These are phyloP conservation scores for Hypholoma fasciculare DNA, from an alignment of 768 basidiomycete species.

Conservation along the genomic window DNA sequence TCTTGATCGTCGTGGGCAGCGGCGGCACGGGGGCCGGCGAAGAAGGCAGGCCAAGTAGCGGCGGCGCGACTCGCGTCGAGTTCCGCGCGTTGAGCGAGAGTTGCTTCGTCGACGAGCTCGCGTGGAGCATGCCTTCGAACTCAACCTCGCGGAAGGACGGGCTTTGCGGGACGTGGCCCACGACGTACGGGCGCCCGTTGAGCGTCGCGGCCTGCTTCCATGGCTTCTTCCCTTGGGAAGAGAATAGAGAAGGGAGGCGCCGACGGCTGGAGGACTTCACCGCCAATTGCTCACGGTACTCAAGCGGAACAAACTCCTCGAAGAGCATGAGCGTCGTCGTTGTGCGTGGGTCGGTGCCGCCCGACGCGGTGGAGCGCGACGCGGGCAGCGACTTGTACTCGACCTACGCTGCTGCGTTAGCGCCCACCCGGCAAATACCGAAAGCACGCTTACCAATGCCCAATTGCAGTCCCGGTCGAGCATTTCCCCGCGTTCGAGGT, in stretches of 20 bases:
- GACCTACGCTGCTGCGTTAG: conserved; percentile 46
- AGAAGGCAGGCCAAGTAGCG: conserved; percentile 11
- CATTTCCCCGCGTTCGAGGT: conserved; percentile 69
- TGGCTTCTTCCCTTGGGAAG: conserved; percentile 51
- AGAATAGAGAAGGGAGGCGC: conserved; percentile 72
- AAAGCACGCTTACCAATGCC: conserved; percentile 68
- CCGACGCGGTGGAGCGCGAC: conserved; percentile 34
- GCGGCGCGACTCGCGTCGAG: conserved; percentile 12
- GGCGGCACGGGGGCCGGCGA: conserved; percentile 11
- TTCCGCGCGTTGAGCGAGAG: conserved; percentile 37
- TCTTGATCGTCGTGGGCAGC: conserved; percentile 17
- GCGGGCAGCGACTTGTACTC: conserved; percentile 81
- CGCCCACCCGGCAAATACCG: not conserved
- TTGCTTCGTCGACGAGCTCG: conserved; percentile 46
- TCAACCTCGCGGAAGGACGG: conserved; percentile 66
- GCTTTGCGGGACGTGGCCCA: conserved; percentile 54
- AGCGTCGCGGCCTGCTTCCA: conserved; percentile 86
- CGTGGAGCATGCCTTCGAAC: conserved; percentile 74
- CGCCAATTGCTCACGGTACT: conserved; percentile 79
- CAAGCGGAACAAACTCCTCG: conserved; percentile 92
- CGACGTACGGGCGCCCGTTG: conserved; percentile 77
- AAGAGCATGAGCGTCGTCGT: conserved; percentile 75
- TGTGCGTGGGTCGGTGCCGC: conserved; percentile 66
- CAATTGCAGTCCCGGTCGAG: conserved; percentile 88
- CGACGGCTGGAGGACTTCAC: conserved; percentile 49